phyloP scores from a whole-genome alignment of 2,329 filamentous ascomycete species.

The Parastagonospora avenae region DNA sequence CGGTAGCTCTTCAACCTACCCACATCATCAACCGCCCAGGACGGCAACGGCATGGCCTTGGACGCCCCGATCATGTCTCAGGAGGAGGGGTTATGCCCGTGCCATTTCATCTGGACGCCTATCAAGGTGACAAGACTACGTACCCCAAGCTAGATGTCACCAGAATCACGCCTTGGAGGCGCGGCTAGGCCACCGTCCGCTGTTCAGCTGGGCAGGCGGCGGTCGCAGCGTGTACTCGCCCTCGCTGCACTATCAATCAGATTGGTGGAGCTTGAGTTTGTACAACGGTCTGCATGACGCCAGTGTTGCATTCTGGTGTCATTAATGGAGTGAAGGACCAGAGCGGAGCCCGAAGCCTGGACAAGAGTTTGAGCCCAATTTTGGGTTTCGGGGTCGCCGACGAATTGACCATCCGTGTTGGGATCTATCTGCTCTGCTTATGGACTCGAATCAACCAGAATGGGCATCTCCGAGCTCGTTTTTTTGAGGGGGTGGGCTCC shows the following conservation, averaged over 20 bases:
- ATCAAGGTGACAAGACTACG: slow-evolving; percentile 2
- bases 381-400: slow-evolving; percentile 9
- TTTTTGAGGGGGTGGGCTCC: slow-evolving; percentile 2
- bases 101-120: background rate
- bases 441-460: background rate
- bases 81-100: slow-evolving; percentile 5
- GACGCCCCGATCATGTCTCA: slow-evolving; percentile 9
- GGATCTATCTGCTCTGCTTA: slow-evolving; percentile 4
- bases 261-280: slow-evolving; percentile 8
- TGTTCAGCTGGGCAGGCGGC: background rate
- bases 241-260: slow-evolving; percentile 2
- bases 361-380: slow-evolving; percentile 7
- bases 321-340: slow-evolving; percentile 7
- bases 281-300: slow-evolving; percentile 12
- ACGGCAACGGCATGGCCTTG: background rate
- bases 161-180: slow-evolving; percentile 5
- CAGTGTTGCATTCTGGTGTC: slow-evolving; percentile 7
- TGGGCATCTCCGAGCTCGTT: background rate
- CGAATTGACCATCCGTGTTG: slow-evolving; percentile 1
- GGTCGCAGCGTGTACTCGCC: background rate
- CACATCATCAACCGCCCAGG: background rate
- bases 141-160: slow-evolving; percentile 1
- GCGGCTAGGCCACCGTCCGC: slow-evolving; percentile 2
- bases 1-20: background rate
- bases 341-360: slow-evolving; percentile 4